These are phyloP conservation scores for Sarocladium brachiariae DNA, from an alignment of 2,329 filamentous ascomycete species.

Conservation along the genomic window DNA sequence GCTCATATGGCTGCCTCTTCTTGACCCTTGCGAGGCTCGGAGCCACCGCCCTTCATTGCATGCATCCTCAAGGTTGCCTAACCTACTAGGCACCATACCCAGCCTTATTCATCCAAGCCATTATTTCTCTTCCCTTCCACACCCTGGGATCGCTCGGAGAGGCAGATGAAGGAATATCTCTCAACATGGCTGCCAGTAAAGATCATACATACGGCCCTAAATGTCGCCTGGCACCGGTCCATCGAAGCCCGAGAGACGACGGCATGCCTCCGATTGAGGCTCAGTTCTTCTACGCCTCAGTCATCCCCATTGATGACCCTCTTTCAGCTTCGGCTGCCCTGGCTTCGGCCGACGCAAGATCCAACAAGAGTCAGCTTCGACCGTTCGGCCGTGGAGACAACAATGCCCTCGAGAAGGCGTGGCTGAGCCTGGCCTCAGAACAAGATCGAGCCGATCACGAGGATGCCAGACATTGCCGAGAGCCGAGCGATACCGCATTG, in stretches of 20 bases:
- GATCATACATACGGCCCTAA: conserved; percentile 53
- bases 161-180: not conserved
- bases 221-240: conserved; percentile 48
- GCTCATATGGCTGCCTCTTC: not conserved
- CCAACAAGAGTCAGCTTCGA: conserved; percentile 56
- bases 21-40: not conserved
- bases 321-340: conserved; percentile 58
- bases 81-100: not conserved
- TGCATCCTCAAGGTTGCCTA: not conserved
- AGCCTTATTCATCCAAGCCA: not conserved
- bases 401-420: conserved; percentile 69
- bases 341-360: conserved; percentile 40
- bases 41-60: not conserved
- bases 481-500: conserved; percentile 19
- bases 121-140: not conserved
- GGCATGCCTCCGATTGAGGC: conserved; percentile 54
- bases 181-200: conserved; percentile 9
- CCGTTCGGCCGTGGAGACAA: conserved; percentile 79
- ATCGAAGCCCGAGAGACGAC: conserved; percentile 31
- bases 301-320: conserved; percentile 80
- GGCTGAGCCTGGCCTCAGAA: conserved; percentile 53
- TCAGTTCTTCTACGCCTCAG: conserved; percentile 81
- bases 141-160: not conserved
- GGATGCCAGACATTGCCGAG: conserved; percentile 18
- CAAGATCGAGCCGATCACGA: conserved; percentile 42